Evolutionary conservation across 306 rosid genomes (phyloP), one percentile per base, ranked within the genome.

Genomic region (Carpinus viminea): DNA sequence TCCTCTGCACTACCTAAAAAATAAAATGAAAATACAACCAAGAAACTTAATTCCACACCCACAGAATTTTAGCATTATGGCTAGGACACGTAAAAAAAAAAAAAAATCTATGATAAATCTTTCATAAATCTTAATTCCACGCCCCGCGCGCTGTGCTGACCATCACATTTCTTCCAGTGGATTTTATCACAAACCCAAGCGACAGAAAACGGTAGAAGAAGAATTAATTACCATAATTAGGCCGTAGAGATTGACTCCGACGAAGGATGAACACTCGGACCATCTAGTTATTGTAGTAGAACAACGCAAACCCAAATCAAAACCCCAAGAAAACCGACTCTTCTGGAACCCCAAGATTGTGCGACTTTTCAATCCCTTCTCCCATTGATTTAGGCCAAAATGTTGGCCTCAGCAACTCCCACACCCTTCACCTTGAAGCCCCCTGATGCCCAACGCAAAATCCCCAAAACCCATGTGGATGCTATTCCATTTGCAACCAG

Each of bases 331-430:
- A 24, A 13, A 59, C 16, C 2, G 6, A 51, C 26, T 36, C 56
- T 45, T 43, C 38, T 52, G 38, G 57, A 11, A n/a, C 46, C 18
- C 8, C 16, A n/a, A 8, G 43, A 66, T 17, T 54, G 21, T 31
- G 10, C 4, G 65, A 7, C 65, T 26, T 34, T 71, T 28, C 68
- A 61, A 26, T 65, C 36, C 3, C 16, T 18, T 34, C 52, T 50
- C 68, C 57, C 56, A 56, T 75, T 34, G 8, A 2, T 55, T 31
- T 20, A 2, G 53, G 72, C 80, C 59, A 76, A 73, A 71, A 93
- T 92, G 97, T 79, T 89, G 68, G 85, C 87, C 36, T 82, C 83
- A 18, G 64, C 87, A 7, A 72, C 82, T 79, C 81, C 81, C 57
- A 79, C 83, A 6, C 77, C 91, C 9, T 84, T 87, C 11, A 81